A percentile compares a stretch with the other conserved stretches of the same genome.
Evolutionary conservation across 2,329 filamentous ascomycete genomes (phyloP).

Genomic region (Xylaria sp.): DNA sequence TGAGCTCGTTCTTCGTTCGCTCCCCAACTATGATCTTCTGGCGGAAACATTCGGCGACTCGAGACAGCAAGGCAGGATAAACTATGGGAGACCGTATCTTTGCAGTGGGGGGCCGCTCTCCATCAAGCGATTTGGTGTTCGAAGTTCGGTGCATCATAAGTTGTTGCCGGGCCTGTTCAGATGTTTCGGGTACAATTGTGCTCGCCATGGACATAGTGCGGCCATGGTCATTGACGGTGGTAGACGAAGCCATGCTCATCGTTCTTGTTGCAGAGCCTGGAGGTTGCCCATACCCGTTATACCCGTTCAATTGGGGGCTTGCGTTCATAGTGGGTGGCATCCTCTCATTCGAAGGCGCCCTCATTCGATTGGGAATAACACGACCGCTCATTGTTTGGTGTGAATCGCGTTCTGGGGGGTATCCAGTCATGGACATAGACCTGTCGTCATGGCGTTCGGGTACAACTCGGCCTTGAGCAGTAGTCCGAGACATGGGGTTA

Average conservation of each 20-base stretch:
- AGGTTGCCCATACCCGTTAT: conserved; percentile 49
- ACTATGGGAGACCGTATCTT: conserved; percentile 81
- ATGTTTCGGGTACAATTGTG: conserved; percentile 70
- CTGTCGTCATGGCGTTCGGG: conserved; percentile 91
- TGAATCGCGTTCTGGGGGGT: conserved; percentile 75
- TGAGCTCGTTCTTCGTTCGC: conserved; percentile 92
- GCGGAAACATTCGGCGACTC: conserved; percentile 89
- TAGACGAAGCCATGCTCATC: conserved; percentile 66
- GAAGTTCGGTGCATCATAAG: conserved; percentile 61
- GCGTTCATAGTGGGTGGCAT: conserved; percentile 44
- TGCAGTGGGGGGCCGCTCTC: conserved; percentile 62
- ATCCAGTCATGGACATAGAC: conserved; percentile 94
- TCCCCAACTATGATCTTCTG: conserved; percentile 86
- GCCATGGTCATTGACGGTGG: conserved; percentile 51
- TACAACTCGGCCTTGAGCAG: conserved; percentile 87
- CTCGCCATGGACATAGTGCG: conserved; percentile 95
- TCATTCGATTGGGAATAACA: conserved; percentile 76
- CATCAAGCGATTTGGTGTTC: conserved; percentile 58
- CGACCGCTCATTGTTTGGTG: conserved; percentile 95
- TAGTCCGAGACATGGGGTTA: conserved; percentile 73
- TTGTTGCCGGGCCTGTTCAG: conserved; percentile 59
- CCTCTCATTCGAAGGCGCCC: conserved; percentile 53
- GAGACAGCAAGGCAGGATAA: conserved; percentile 92
- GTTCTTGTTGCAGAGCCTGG: conserved; percentile 63
- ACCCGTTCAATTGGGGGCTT: conserved; percentile 37